Conservation (phyloP, 768 basidiomycete genomes). For the Leccinum variicolor region DNA sequence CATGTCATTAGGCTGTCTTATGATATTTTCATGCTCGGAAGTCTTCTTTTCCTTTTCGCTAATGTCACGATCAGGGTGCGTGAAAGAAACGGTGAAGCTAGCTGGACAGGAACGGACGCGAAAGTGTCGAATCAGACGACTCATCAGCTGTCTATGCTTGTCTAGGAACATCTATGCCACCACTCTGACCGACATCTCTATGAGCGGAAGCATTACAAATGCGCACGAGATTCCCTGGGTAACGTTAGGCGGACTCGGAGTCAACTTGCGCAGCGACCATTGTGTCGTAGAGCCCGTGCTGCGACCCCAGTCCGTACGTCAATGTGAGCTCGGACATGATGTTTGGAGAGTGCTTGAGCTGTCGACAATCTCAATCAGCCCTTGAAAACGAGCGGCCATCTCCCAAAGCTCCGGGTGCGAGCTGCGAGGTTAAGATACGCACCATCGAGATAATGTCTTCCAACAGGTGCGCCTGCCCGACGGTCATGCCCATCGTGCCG, state of each 20-base stretch:
- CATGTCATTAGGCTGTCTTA: constrained; percentile 23
- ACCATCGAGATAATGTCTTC: constrained; percentile 91
- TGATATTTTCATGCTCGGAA: constrained; percentile 14
- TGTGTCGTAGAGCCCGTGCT: constrained; percentile 62
- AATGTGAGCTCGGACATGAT: constrained; percentile 72
- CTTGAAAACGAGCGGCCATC: neutral
- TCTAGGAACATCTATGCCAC: neutral
- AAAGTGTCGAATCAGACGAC: neutral
- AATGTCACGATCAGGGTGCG: neutral
- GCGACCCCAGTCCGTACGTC: constrained; percentile 80
- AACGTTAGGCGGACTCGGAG: neutral
- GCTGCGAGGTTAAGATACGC: constrained; percentile 13
- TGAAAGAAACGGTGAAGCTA: neutral
- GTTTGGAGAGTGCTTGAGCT: constrained; percentile 61
- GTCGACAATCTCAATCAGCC: constrained; percentile 2
- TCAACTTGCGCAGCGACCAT: constrained; percentile 38
- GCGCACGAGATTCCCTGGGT: no score
- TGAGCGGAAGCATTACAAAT: neutral
- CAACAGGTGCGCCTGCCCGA: constrained; percentile 90
- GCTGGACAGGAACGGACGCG: neutral
- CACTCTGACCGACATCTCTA: neutral
- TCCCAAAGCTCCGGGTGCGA: no score
- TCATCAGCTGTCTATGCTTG: neutral
- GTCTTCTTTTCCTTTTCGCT: neutral
- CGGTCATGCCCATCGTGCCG: constrained; percentile 63